Evolutionary conservation across 768 basidiomycete genomes (phyloP).

Genomic region (Mycena vitilis): DNA sequence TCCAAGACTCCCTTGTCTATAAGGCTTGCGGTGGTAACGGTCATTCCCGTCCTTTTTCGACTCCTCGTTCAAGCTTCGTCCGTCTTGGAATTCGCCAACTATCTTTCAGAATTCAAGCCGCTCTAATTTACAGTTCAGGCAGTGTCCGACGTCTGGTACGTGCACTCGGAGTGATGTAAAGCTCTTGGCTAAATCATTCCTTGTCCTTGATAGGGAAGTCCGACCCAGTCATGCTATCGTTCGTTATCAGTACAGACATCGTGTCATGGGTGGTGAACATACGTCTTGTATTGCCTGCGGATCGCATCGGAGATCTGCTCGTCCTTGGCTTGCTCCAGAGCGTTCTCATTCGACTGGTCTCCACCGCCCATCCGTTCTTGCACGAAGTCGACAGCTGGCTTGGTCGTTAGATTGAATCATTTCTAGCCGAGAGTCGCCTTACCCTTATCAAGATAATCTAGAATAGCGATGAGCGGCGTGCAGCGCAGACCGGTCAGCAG

Average conservation of each 20-base stretch:
- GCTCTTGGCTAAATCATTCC: neutral
- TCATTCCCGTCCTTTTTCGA: too few relatives aligned
- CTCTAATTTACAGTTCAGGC: too few relatives aligned
- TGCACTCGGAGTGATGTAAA: too few relatives aligned
- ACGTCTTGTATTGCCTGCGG: constrained; percentile 45
- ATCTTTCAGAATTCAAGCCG: too few relatives aligned
- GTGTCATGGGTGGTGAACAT: neutral
- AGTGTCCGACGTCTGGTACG: too few relatives aligned
- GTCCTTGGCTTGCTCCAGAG: constrained; percentile 56
- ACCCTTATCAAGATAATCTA: constrained; percentile 51
- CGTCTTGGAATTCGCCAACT: too few relatives aligned
- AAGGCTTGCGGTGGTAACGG: too few relatives aligned
- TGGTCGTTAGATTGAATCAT: neutral
- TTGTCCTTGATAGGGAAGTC: constrained; percentile 52
- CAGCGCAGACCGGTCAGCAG: neutral
- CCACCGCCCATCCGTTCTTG: constrained; percentile 52
- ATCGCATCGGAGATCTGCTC: constrained; percentile 56
- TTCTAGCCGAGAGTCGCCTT: neutral
- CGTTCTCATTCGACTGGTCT: constrained; percentile 56
- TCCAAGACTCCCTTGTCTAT: too few relatives aligned
- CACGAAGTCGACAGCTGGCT: constrained; percentile 52
- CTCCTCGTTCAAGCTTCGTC: too few relatives aligned
- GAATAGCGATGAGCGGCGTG: neutral
- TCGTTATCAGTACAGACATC: too few relatives aligned
- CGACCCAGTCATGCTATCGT: constrained; percentile 46